Evolutionary conservation across 352 stramenopile species (phyloP), one percentile per base, ranked within the genome.

Genomic region (Globisporangium rhizosaccharum): DNA sequence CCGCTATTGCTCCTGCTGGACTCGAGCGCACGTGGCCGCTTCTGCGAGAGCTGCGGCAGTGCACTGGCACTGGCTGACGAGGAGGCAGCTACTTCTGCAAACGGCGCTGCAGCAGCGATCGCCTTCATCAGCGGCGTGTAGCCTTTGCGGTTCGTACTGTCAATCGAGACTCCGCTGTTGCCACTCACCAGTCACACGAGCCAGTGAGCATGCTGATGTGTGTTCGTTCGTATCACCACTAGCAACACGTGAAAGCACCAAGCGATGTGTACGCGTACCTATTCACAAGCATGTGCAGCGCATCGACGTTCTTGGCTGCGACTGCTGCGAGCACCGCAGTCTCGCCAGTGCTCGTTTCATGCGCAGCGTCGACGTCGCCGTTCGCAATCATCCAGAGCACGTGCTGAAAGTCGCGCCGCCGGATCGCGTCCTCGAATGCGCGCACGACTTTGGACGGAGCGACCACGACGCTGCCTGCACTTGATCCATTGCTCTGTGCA

Each of bases 61-160:
- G 49, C 18, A 39, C 33, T 39, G 33, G 33, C 33, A 8, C 33
- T 39, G 14, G 17, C 20, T 15, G 42, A 11, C 8, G 44, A n/a
- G 4, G 49, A 53, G 4, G 51, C 33, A n/a, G 46, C 8, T 10
- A 28, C 12, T 39, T 66, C 56, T 3, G 71, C 59, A 47, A 69
- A 68, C 9, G 68, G 66, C 0, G 73, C 62, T 8, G 76, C 75
- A 7, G 67, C 72, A 1, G 79, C 79, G 30, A 90, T 76, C 14
- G 83, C 79, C 56, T 89, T 90, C 79, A 91, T 92, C 20, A 92
- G 59, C 28, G 81, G 69, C 10, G 83, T 90, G 61, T 86, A 88
- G 4, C 83, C 81, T 36, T 79, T 73, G 26, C 63, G 59, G 51
- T 78, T 92, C 20, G 58, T 51, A 5, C 54, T 61, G 50, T 89